A percentile compares a stretch with the other conserved stretches of the same genome.
phyloP scores from a whole-genome alignment of 2,329 filamentous ascomycete genomes.

The Cladobotryum protrusum region DNA sequence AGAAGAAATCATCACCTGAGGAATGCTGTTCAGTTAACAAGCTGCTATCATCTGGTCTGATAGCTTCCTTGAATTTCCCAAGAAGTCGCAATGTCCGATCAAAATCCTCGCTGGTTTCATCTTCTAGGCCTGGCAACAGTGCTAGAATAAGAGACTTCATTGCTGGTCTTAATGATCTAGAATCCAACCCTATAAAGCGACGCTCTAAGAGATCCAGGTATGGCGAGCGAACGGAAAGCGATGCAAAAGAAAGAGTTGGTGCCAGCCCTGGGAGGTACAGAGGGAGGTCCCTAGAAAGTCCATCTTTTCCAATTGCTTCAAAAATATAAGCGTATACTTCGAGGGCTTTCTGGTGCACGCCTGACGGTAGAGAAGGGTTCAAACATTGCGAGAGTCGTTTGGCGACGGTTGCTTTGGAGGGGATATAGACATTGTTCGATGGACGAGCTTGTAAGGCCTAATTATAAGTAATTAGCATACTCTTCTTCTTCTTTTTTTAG shows the following conservation, averaged over 20 bases:
- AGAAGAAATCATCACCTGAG: conserved; percentile 80
- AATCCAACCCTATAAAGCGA: conserved; percentile 67
- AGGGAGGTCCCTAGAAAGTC: conserved; percentile 72
- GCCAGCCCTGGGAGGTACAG: conserved; percentile 87
- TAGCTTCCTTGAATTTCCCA: conserved; percentile 66
- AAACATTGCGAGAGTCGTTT: conserved; percentile 93
- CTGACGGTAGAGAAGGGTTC: conserved; percentile 86
- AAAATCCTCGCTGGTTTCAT: conserved; percentile 96
- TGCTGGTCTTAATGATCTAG: conserved; percentile 70
- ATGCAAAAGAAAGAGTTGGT: conserved; percentile 87
- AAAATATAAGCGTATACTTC: conserved; percentile 93
- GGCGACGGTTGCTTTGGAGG: conserved; percentile 75
- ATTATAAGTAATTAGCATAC: conserved; percentile 2
- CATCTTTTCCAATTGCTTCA: conserved; percentile 72
- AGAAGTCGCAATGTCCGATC: conserved; percentile 76
- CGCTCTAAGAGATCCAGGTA: conserved; percentile 80
- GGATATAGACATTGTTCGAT: conserved; percentile 63
- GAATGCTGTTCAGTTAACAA: conserved; percentile 47
- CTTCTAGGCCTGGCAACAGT: conserved; percentile 86
- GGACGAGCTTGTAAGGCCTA: conserved; percentile 86
- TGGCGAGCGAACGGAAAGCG: conserved; percentile 78
- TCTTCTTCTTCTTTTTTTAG: neutral
- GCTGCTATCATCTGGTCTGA: conserved; percentile 49
- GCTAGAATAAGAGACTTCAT: conserved; percentile 85
- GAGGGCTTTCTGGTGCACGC: conserved; percentile 93